Base-by-base conservation (phyloP, 192 early-diverging fungal species). In the Pecoramyces ruminantium region DNA sequence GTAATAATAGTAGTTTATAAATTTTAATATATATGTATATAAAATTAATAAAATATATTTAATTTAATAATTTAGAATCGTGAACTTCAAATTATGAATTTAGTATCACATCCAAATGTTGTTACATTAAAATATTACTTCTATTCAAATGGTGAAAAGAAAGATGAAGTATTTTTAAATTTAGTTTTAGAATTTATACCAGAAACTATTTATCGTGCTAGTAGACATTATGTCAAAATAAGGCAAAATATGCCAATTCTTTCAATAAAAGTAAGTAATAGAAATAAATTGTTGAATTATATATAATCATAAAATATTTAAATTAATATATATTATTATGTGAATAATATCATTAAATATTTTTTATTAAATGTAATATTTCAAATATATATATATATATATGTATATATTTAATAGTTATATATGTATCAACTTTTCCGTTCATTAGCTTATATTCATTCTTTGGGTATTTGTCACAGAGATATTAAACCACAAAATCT, bases 401-500 rank as follows among this genome's bases (percentile, higher is more conserved):
- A n/a, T n/a, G n/a, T n/a, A n/a, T n/a, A n/a, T n/a, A n/a, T n/a
- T n/a, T n/a, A n/a, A n/a, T 29, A 90, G 92, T 88, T 98, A 79
- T 99, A 96, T 88, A 97, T 98, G 93, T 99, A 99, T 87, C 97
- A 99, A 85, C 86, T 98, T 79, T 96, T 97, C 92, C 88, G 97
- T 82, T 95, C 96, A 83, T 88, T 99, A 79, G 95, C 96, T 78
- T 99, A 97, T 85, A 95, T 95, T 84, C 97, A 99, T 86, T 92
- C 94, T 58, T 87, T 97, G 78, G 97, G 28, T 29, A 98, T 99
- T 83, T 99, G 97, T 88, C 97, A 99, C 83, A 92, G 97, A 81
- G 97, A 99, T 86, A 98, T 99, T 84, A 99, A 99, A 87, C 97
- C 97, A 79, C 97, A 98, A 86, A 99, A 99, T 85, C 86, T 99